phyloP scores from a whole-genome alignment of 805 yeast genomes.

The Metschnikowia similis region DNA sequence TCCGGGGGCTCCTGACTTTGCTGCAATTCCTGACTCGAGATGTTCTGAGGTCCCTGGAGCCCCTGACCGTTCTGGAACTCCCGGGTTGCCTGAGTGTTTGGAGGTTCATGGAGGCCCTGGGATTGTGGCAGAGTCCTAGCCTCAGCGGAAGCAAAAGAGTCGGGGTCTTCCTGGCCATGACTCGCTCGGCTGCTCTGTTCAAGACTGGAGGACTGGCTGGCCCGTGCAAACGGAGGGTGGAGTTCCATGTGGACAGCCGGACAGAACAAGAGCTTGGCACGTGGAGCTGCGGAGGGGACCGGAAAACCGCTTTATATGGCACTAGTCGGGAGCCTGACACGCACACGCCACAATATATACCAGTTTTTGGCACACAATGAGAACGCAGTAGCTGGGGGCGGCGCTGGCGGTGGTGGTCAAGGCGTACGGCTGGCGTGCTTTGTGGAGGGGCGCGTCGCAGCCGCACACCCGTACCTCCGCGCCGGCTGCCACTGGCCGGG shows the following conservation, averaged over 20 bases:
- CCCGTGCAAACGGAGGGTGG: neutral
- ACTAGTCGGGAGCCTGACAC: neutral
- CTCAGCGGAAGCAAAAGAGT: neutral
- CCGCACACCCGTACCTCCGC: too few relatives aligned
- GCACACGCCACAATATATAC: neutral
- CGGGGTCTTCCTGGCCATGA: neutral
- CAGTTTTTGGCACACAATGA: neutral
- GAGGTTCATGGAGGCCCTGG: too few relatives aligned
- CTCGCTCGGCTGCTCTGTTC: neutral
- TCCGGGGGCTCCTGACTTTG: too few relatives aligned
- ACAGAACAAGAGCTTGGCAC: neutral
- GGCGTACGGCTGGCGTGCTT: too few relatives aligned
- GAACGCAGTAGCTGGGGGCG: neutral
- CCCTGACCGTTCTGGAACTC: too few relatives aligned
- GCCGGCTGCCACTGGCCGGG: too few relatives aligned
- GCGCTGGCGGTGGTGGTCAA: neutral
- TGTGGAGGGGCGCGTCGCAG: too few relatives aligned
- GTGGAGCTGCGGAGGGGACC: neutral
- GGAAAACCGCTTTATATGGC: neutral
- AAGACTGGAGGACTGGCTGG: neutral
- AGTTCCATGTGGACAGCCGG: neutral
- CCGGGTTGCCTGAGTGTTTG: too few relatives aligned
- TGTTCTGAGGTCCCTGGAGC: neutral
- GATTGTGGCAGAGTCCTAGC: too few relatives aligned
- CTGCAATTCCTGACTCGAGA: too few relatives aligned